A percentile compares a stretch with the other conserved stretches of the same genome.
These are phyloP conservation scores for Suillus luteus DNA, from an alignment of 768 basidiomycete species.

Conservation along the genomic window DNA sequence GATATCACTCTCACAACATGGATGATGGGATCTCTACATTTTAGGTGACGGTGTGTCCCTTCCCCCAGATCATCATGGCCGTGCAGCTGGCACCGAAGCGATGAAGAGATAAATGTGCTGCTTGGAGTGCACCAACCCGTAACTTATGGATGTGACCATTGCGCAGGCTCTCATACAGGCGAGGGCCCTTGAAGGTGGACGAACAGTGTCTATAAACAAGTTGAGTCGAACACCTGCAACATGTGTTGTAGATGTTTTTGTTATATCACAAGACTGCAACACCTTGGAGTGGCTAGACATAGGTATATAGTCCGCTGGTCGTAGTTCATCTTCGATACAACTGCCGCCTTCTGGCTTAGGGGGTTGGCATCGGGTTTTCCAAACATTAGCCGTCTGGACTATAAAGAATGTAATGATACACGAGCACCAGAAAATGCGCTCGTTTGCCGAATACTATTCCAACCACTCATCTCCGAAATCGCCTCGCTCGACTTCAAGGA, in stretches of 20 bases:
- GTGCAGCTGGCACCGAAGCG: neutral
- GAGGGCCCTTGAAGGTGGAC: neutral
- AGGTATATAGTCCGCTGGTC: neutral
- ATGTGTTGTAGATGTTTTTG: slow-evolving; percentile 41
- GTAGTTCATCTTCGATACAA: neutral
- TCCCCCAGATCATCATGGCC: neutral
- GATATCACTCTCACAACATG: neutral
- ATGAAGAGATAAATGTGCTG: neutral
- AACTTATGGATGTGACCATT: neutral
- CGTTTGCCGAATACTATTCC: slow-evolving; percentile 30
- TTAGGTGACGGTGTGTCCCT: neutral
- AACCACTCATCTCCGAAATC: slow-evolving; percentile 54
- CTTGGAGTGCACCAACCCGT: neutral
- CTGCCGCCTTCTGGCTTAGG: neutral
- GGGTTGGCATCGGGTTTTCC: neutral
- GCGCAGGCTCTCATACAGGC: neutral
- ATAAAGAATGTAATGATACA: slow-evolving; percentile 11
- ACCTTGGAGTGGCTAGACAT: slow-evolving; percentile 32
- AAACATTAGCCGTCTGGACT: slow-evolving; percentile 50
- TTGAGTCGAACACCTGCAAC: neutral
- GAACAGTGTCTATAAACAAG: neutral
- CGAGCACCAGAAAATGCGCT: neutral
- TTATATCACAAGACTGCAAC: slow-evolving; percentile 44
- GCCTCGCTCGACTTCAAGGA: slow-evolving; percentile 49
- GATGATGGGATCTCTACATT: neutral